These are phyloP conservation scores for Boletus pseudopeckii DNA, from an alignment of 768 basidiomycete genomes.

Conservation along the genomic window DNA sequence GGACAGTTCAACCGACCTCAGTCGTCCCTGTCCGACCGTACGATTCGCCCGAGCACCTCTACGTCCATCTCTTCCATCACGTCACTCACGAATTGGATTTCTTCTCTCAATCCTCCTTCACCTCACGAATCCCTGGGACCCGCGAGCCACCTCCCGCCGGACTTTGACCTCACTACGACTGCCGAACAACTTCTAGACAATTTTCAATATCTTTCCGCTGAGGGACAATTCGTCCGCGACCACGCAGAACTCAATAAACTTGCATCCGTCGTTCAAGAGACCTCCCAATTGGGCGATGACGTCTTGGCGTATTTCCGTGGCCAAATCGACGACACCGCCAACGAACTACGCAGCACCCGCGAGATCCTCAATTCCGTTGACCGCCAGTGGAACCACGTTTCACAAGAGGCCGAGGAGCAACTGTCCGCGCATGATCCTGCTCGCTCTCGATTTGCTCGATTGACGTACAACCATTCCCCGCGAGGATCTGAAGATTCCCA, in stretches of 20 bases:
- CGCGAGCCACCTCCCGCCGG: slow-evolving; percentile 36
- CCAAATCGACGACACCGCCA: slow-evolving; percentile 48
- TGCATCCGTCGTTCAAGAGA: slow-evolving; percentile 45
- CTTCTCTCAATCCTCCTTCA: slow-evolving; percentile 15
- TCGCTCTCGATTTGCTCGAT: slow-evolving; percentile 6
- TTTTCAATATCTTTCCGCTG: slow-evolving; percentile 48
- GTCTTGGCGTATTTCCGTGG: slow-evolving; percentile 51
- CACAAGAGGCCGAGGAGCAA: slow-evolving; percentile 44
- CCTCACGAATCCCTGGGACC: slow-evolving; percentile 29
- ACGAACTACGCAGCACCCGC: slow-evolving; percentile 48
- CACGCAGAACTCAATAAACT: slow-evolving; percentile 41
- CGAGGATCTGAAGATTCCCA: slow-evolving; percentile 70
- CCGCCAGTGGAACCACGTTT: slow-evolving; percentile 42
- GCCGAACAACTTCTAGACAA: slow-evolving; percentile 50
- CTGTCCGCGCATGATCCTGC: slow-evolving; percentile 17
- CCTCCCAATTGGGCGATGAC: slow-evolving; percentile 42
- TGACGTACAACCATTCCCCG: slow-evolving; percentile 36
- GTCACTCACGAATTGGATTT: slow-evolving; percentile 39
- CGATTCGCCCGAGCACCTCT: slow-evolving; percentile 44
- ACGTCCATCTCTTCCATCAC: slow-evolving; percentile 48
- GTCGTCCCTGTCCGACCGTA: slow-evolving; percentile 54
- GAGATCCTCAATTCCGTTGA: slow-evolving; percentile 43
- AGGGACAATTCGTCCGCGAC: slow-evolving; percentile 37
- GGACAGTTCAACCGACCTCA: slow-evolving; percentile 44
- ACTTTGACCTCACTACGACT: slow-evolving; percentile 44